Conservation (phyloP, 371 early-diverging fungal genomes). For the Fennellomyces sp. region DNA sequence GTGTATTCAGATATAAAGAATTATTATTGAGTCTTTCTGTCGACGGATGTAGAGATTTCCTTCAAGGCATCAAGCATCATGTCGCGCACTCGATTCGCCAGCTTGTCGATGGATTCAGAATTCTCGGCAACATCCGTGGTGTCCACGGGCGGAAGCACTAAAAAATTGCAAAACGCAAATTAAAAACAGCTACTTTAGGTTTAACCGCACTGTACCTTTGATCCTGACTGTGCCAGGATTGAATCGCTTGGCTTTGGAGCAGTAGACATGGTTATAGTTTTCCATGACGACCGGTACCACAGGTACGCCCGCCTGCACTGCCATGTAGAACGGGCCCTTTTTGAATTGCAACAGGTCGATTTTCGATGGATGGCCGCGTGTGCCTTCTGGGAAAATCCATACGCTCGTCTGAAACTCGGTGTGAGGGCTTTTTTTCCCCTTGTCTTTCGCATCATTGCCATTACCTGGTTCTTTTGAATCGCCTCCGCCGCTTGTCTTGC, state of each 20-base stretch:
- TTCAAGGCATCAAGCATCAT: conserved; percentile 73
- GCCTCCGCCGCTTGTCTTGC: conserved; percentile 75
- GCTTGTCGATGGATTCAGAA: conserved; percentile 72
- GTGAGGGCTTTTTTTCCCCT: not conserved
- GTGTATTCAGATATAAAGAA: not conserved
- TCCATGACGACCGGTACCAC: conserved; percentile 90
- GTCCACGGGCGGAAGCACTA: conserved; percentile 78
- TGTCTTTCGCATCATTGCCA: not conserved
- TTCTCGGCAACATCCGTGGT: conserved; percentile 64
- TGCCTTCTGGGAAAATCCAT: conserved; percentile 95
- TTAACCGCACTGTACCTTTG: conserved; percentile 53
- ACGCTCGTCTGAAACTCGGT: conserved; percentile 63
- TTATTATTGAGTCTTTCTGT: not conserved
- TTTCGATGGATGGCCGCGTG: conserved; percentile 77
- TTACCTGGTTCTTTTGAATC: conserved; percentile 78
- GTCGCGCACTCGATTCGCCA: conserved; percentile 68
- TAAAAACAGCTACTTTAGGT: no score
- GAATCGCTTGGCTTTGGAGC: conserved; percentile 62
- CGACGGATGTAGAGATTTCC: conserved; percentile 52
- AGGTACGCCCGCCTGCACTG: conserved; percentile 85
- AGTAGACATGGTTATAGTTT: conserved; percentile 78
- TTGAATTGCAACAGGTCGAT: conserved; percentile 89
- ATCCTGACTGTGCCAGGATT: conserved; percentile 72
- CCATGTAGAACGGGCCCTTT: conserved; percentile 92
- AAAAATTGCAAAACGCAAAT: not conserved